Percentiles rank a stretch among this genome's conserved stretches.
Conservation (phyloP, 2,329 filamentous ascomycete species). For the Macrophomina phaseolina region DNA sequence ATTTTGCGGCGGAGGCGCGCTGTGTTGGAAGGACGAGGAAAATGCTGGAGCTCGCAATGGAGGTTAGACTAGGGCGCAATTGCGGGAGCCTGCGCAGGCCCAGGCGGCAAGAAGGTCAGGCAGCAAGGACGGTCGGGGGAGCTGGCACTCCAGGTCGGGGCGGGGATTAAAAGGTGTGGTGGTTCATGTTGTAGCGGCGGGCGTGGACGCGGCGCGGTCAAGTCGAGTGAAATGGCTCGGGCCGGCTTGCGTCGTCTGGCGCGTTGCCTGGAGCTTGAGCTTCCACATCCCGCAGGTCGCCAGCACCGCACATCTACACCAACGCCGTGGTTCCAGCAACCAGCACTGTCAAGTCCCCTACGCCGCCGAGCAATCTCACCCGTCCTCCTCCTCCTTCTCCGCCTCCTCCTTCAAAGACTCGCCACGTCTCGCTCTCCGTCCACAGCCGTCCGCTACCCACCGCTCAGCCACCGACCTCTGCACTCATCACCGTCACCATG, state of each 20-base stretch:
- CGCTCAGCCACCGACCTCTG: constrained; percentile 4
- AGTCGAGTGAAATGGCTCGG: constrained; percentile 19
- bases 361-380: neutral
- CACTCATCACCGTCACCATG: constrained; percentile 60
- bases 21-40: constrained; percentile 18
- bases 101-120: constrained; percentile 6
- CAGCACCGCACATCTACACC: constrained; percentile 3
- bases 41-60: constrained; percentile 1
- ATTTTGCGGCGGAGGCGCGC: constrained; percentile 19
- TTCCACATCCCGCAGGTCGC: neutral
- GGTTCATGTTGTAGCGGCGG: constrained; percentile 3
- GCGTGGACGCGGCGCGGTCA: constrained; percentile 21
- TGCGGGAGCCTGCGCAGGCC: constrained; percentile 15
- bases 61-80: neutral
- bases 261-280: constrained; percentile 27
- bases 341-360: neutral
- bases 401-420: neutral
- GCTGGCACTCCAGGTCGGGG: constrained; percentile 9
- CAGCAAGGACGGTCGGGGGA: neutral
- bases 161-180: constrained; percentile 12
- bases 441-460: neutral
- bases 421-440: neutral
- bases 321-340: neutral
- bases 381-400: no score
- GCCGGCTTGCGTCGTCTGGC: constrained; percentile 22